Evolutionary conservation across 768 basidiomycete genomes (phyloP), one percentile per base, ranked within the genome.

Genomic region (Leccinellum albellum): DNA sequence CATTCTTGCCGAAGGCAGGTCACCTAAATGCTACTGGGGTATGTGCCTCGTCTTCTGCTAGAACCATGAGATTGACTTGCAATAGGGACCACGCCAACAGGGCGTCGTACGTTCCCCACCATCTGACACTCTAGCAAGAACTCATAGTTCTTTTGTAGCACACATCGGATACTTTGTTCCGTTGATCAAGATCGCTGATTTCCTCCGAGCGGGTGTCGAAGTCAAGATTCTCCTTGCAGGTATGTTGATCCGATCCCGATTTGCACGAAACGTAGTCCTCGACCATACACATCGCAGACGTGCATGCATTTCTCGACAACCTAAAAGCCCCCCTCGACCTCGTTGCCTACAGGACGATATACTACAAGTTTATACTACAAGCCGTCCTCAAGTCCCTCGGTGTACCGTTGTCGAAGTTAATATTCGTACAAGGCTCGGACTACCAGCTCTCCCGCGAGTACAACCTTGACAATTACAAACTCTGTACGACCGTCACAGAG

Each of bases 131-230:
- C 42, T 31, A 1, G 10, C 35, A 10, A 45, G 13, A 6, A 54
- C 50, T 54, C 55, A 48, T 50, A 56, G 52, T 23, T 6, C 29
- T 24, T 40, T 14, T 57, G 44, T 65, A 98, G 96, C 96, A 7
- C 97, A 98, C 66, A 88, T 98, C 56, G 97, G 92, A 6, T 99
- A 99, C 79, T 96, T 97, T 70, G 96, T 96, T 0, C 86, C 97
- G 2, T 75, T 98, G 59, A 87, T 85, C 23, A 99, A 99, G 79
- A 91, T 99, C 56, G 93, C 94, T 9, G 96, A 98, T 76, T 98
- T 99, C 73, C 75, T 98, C 45, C 81, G 84, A 42, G 96, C 95
- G 1, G 95, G 86, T n/a, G 94, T 94, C 3, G 87, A 92, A 72
- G 87, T 94, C 62, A 92, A 83, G 61, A 79, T 94, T 57, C 76